phyloP scores from a whole-genome alignment of 306 rosid genomes.

The Prosopis cineraria region DNA sequence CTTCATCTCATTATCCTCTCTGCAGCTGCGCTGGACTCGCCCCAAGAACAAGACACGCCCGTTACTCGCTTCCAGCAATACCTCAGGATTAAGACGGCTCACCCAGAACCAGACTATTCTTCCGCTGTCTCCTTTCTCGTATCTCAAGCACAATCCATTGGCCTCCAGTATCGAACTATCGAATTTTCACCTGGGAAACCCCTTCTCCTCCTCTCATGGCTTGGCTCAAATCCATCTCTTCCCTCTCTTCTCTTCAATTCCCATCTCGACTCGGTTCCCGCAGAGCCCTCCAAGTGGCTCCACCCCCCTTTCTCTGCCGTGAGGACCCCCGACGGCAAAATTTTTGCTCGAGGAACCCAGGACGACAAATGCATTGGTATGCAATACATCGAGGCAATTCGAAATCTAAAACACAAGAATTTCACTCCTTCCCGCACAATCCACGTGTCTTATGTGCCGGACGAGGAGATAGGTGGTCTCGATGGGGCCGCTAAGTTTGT shows the following conservation, averaged over 20 bases:
- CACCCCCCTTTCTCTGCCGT: conserved; percentile 89
- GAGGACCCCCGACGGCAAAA: conserved; percentile 54
- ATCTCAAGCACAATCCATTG: conserved; percentile 51
- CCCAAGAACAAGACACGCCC: conserved; percentile 45
- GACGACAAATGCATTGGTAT: conserved; percentile 85
- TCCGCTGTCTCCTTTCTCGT: conserved; percentile 75
- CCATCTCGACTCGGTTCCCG: conserved; percentile 93
- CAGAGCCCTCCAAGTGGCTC: conserved; percentile 82
- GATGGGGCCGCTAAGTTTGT: conserved; percentile 61
- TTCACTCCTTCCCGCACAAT: conserved; percentile 65
- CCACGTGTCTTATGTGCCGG: conserved; percentile 78
- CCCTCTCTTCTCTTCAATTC: conserved; percentile 88
- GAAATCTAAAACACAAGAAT: conserved; percentile 43
- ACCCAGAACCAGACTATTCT: conserved; percentile 74
- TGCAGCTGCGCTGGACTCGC: not conserved
- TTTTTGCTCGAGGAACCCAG: conserved; percentile 90
- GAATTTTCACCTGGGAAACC: conserved; percentile 64
- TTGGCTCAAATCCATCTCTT: conserved; percentile 66
- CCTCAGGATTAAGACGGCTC: conserved; percentile 83
- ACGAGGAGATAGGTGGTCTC: conserved; percentile 84
- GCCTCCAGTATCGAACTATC: conserved; percentile 48
- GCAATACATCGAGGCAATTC: conserved; percentile 87
- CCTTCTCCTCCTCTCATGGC: conserved; percentile 85
- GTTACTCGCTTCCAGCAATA: conserved; percentile 78
- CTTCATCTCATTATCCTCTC: not conserved